Conservation (phyloP, 257 asterid species). For the Rauvolfia tetraphylla region DNA sequence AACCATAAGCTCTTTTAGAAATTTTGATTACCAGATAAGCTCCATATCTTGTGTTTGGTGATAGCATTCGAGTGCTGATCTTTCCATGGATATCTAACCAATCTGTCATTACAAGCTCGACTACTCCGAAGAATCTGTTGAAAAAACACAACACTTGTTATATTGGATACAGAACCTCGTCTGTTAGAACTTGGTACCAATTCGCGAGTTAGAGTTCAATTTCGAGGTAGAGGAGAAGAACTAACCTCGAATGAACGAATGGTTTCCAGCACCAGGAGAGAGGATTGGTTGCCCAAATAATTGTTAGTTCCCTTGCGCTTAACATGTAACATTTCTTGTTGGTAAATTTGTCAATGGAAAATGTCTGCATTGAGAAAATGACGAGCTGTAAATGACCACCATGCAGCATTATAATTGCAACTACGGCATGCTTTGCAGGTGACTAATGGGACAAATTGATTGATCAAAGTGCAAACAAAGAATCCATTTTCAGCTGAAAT, state of each 20-base stretch:
- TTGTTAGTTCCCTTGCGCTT: slow-evolving; percentile 69
- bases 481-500: too few species aligned
- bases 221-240: background rate
- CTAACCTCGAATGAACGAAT: slow-evolving; percentile 19
- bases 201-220: too few species aligned
- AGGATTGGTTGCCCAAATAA: slow-evolving; percentile 52
- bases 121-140: slow-evolving; percentile 33
- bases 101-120: slow-evolving; percentile 38
- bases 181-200: too few species aligned
- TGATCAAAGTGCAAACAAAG: too few species aligned
- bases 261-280: slow-evolving; percentile 75
- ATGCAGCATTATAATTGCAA: too few species aligned
- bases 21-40: slow-evolving; percentile 56
- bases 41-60: slow-evolving; percentile 53
- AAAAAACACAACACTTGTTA: background rate
- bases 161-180: too few species aligned
- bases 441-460: too few species aligned
- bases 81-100: slow-evolving; percentile 59
- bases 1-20: slow-evolving; percentile 55
- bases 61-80: slow-evolving; percentile 38
- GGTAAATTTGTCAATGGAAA: slow-evolving; percentile 45
- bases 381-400: too few species aligned
- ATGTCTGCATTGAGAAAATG: slow-evolving; percentile 36
- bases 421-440: too few species aligned
- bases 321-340: slow-evolving; percentile 57